A percentile compares a stretch with the other conserved stretches of the same genome.
Conservation (phyloP, 2,329 filamentous ascomycete species). For the Rhexocercosporidium sp. region DNA sequence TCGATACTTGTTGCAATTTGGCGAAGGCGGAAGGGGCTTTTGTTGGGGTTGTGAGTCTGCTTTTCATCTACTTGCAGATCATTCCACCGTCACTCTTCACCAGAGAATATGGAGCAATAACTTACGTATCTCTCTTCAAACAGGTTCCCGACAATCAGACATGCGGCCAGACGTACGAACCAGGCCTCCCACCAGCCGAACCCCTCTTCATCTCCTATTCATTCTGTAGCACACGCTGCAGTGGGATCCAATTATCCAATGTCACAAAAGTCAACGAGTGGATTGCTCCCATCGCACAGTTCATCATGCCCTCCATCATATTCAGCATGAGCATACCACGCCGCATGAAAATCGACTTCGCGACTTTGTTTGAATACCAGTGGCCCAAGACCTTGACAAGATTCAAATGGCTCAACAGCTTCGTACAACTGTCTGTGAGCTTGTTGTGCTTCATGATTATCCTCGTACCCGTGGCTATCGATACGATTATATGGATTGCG, state of each 20-base stretch:
- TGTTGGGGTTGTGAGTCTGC: background rate
- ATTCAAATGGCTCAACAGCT: slow-evolving; percentile 13
- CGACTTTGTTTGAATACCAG: slow-evolving; percentile 40
- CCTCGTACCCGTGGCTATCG: slow-evolving; percentile 21
- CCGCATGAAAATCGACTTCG: slow-evolving; percentile 40
- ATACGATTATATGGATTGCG: slow-evolving; percentile 24
- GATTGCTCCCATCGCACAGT: slow-evolving; percentile 44
- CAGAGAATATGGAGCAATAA: background rate
- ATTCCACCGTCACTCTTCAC: background rate
- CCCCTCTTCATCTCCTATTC: slow-evolving; percentile 30
- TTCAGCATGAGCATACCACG: slow-evolving; percentile 46
- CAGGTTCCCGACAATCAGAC: slow-evolving; percentile 17
- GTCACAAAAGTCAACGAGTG: slow-evolving; percentile 39
- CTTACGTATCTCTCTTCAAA: background rate
- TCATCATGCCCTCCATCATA: slow-evolving; percentile 45
- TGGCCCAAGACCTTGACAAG: slow-evolving; percentile 16
- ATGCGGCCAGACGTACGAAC: slow-evolving; percentile 20
- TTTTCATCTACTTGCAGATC: background rate
- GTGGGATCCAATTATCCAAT: slow-evolving; percentile 43
- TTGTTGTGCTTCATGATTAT: slow-evolving; percentile 21
- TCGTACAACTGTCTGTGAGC: slow-evolving; percentile 13
- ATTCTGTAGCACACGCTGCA: slow-evolving; percentile 41
- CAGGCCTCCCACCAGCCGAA: background rate
- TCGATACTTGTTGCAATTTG: background rate
- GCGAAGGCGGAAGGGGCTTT: background rate